These are phyloP conservation scores for Hypoxylon perforatum DNA, from an alignment of 495 filamentous ascomycete species.

Conservation along the genomic window DNA sequence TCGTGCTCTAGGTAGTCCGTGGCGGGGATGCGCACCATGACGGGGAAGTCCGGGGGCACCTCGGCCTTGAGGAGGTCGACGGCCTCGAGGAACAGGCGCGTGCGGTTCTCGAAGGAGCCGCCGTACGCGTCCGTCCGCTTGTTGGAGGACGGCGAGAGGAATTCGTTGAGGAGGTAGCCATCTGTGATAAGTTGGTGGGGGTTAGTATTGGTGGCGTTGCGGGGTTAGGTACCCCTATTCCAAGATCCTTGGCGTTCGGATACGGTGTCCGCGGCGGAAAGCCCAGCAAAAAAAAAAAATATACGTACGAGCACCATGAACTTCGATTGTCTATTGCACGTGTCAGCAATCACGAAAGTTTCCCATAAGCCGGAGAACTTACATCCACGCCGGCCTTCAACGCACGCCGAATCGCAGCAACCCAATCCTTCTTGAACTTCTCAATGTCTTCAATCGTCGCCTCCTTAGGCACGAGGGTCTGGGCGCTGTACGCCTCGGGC, in stretches of 20 bases:
- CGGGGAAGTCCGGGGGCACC: constrained; percentile 65
- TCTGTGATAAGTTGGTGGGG: constrained; percentile 35
- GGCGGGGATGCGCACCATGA: constrained; percentile 71
- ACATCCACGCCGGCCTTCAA: constrained; percentile 68
- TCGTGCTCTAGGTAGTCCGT: constrained; percentile 71
- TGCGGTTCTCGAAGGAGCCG: constrained; percentile 66
- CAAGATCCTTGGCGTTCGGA: too few species aligned
- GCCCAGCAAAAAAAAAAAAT: background rate
- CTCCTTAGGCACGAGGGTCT: constrained; percentile 62
- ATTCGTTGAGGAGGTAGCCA: constrained; percentile 77
- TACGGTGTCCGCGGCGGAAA: too few species aligned
- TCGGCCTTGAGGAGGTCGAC: constrained; percentile 60
- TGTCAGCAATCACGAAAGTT: constrained; percentile 57
- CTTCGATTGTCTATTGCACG: constrained; percentile 61
- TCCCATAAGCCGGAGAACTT: constrained; percentile 51
- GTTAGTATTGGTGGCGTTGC: too few species aligned
- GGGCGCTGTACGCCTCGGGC: constrained; percentile 64
- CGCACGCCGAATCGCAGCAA: constrained; percentile 64
- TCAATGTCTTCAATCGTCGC: constrained; percentile 69
- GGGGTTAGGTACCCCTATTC: too few species aligned
- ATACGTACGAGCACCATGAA: constrained; percentile 62
- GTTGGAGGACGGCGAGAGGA: constrained; percentile 71
- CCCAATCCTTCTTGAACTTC: constrained; percentile 66
- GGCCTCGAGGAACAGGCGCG: constrained; percentile 65
- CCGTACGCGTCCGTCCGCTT: constrained; percentile 72